Base-by-base conservation (phyloP, 2,329 filamentous ascomycete species). In the Alternaria burnsii region DNA sequence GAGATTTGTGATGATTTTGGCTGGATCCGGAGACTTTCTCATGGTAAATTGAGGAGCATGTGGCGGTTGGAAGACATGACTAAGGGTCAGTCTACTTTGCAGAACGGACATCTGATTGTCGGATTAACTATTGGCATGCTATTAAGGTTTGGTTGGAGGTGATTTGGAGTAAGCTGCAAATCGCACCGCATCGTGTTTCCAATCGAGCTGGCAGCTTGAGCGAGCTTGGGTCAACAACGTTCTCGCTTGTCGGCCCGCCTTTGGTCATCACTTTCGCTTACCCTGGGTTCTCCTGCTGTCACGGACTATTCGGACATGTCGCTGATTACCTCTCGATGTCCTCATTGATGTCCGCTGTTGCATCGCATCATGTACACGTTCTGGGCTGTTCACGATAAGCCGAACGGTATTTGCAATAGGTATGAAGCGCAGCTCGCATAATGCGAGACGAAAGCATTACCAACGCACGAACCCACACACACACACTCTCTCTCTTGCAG, bases 191-290 rank as follows among this genome's bases (percentile, higher is more conserved):
- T 30, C n/a, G 32, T 34, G 18, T 22, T 18, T 48, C 28, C 20
- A 34, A 48, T 42, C 28, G 44, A 32, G 26, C 18, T 30, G 10
- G 26, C 26, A 7, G 26, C 44, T 28, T 32, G 28, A 30, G 28
- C 28, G 28, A 30, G 32, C 32, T 36, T 36, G 32, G 32, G 32
- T 36, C 32, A 36, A 36, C 32, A 36, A 36, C 32, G 46, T 34
- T 36, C 32, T 48, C 46, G 30, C 46, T 48, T 48, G 32, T 50
- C 46, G 46, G 46, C 46, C 32, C 30, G 46, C 46, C 24, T 22
- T 20, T 24, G 32, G 10, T 24, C 22, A 34, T 50, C 46, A 32
- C 46, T 20, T 30, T 36, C 32, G 32, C 32, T 36, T 36, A 36
- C 12, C 32, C 32, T 36, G 32, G 32, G 14, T 50, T 24, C 46